These are phyloP conservation scores for Linum trigynum DNA, from an alignment of 345 rosid genomes.

Conservation along the genomic window DNA sequence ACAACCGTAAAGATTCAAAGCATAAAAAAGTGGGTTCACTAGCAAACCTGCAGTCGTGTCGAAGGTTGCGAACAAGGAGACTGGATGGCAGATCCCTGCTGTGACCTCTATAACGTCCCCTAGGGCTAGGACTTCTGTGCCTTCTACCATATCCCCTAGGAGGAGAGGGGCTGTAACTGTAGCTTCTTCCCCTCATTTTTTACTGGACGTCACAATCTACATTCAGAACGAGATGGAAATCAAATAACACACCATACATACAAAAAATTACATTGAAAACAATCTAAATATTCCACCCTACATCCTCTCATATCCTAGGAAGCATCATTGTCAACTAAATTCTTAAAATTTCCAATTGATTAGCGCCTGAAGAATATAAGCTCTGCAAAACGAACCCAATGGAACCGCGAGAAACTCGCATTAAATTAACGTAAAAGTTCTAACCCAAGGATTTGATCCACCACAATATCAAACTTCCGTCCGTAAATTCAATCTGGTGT, in stretches of 20 bases:
- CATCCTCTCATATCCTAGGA: too few relatives aligned
- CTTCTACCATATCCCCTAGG: conserved; percentile 59
- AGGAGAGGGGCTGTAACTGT: conserved; percentile 85
- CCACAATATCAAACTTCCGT: too few relatives aligned
- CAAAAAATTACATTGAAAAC: background rate
- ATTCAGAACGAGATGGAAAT: background rate
- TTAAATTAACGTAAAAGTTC: too few relatives aligned
- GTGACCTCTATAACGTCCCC: conserved; percentile 38
- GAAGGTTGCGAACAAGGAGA: conserved; percentile 83
- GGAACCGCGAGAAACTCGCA: too few relatives aligned
- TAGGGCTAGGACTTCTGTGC: conserved; percentile 57
- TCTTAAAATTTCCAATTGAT: too few relatives aligned
- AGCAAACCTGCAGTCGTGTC: conserved; percentile 60
- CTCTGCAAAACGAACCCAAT: too few relatives aligned
- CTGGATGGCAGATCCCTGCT: conserved; percentile 68
- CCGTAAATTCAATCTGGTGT: too few relatives aligned
- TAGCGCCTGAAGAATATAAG: too few relatives aligned
- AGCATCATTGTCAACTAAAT: too few relatives aligned
- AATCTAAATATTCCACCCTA: too few relatives aligned
- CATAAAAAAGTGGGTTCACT: background rate
- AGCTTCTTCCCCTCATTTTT: conserved; percentile 81
- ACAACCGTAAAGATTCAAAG: background rate
- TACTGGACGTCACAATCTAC: conserved; percentile 4
- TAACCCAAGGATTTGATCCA: too few relatives aligned
- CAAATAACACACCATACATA: background rate